A percentile compares a stretch with the other conserved stretches of the same genome.
Conservation (phyloP, 2,329 filamentous ascomycete species). For the Bisporella sp. region DNA sequence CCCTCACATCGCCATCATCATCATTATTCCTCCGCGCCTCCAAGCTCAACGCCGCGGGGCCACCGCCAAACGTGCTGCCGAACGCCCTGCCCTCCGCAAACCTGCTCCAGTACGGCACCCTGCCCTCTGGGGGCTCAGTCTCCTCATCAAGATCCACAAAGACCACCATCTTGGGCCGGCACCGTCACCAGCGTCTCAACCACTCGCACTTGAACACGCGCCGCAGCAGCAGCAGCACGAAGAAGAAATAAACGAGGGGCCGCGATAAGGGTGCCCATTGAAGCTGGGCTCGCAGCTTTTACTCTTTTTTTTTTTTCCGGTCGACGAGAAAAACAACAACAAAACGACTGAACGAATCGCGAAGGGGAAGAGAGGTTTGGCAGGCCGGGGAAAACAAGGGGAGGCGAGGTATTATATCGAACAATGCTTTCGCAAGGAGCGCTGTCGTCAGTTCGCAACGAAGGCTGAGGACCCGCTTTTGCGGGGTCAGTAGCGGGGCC, state of each 20-base stretch:
- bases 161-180: constrained; percentile 21
- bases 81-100: neutral
- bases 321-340: too few relatives aligned
- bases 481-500: too few relatives aligned
- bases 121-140: constrained; percentile 21
- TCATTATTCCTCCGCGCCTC: constrained; percentile 7
- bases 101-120: constrained; percentile 8
- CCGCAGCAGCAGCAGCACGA: neutral
- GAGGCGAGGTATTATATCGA: neutral
- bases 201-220: neutral
- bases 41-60: neutral
- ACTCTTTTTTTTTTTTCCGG: neutral
- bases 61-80: constrained; percentile 2
- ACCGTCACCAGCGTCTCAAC: neutral
- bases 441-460: neutral
- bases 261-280: constrained; percentile 19
- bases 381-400: neutral
- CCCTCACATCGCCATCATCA: constrained; percentile 7
- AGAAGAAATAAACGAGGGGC: constrained; percentile 17
- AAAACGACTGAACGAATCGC: neutral
- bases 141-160: constrained; percentile 28
- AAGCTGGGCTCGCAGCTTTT: constrained; percentile 13
- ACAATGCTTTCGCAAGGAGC: neutral
- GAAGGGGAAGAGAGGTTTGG: neutral
- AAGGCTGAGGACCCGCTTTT: too few relatives aligned